A percentile compares a stretch with the other conserved stretches of the same genome.
Evolutionary conservation across 2,329 filamentous ascomycete species (phyloP).

Genomic region (Aspergillus pseudoviridinutans): DNA sequence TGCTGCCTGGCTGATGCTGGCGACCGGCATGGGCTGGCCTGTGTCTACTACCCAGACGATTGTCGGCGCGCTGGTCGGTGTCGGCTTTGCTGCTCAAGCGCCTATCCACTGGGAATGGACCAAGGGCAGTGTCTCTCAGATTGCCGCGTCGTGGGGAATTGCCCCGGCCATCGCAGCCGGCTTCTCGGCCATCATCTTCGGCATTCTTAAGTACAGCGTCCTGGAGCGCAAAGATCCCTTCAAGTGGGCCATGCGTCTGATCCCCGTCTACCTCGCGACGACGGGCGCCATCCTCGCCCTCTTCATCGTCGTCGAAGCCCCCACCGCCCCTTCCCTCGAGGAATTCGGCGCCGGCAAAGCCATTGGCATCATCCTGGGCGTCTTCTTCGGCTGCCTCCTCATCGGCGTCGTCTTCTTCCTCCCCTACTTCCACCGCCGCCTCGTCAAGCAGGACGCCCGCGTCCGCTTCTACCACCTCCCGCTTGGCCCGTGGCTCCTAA

Average conservation of each 20-base stretch:
- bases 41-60: conserved; percentile 43
- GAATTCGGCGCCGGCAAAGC: conserved; percentile 24
- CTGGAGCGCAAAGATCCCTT: conserved; percentile 49
- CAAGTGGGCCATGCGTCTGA: conserved; percentile 47
- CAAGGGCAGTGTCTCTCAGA: conserved; percentile 44
- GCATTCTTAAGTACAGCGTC: conserved; percentile 47
- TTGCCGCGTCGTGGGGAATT: conserved; percentile 48
- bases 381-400: conserved; percentile 23
- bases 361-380: conserved; percentile 23
- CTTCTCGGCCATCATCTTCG: conserved; percentile 50
- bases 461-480: conserved; percentile 24
- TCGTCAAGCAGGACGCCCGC: conserved; percentile 19
- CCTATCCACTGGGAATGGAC: conserved; percentile 34
- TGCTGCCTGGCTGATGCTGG: conserved; percentile 35
- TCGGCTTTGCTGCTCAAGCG: conserved; percentile 22
- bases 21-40: conserved; percentile 34
- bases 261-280: conserved; percentile 48
- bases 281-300: conserved; percentile 51
- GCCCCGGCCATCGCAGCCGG: conserved; percentile 46
- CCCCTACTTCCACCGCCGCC: conserved; percentile 26
- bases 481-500: conserved; percentile 41
- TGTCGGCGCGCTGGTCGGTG: conserved; percentile 33
- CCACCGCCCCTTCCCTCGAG: conserved; percentile 20
- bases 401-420: conserved; percentile 23
- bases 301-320: conserved; percentile 52